These are phyloP conservation scores for Anacardium occidentale DNA, from an alignment of 345 rosid genomes.

Conservation along the genomic window DNA sequence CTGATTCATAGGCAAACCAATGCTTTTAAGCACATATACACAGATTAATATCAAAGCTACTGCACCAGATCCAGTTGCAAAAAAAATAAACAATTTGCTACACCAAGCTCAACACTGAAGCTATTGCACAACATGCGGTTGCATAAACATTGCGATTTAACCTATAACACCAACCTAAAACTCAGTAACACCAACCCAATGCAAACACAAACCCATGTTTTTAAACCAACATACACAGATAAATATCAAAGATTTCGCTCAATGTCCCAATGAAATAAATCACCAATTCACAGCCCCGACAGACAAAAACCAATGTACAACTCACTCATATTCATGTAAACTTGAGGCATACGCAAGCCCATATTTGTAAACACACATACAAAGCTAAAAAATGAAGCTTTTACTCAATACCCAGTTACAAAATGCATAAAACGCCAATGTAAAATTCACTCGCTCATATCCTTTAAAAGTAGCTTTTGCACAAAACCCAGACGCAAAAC, in stretches of 20 bases:
- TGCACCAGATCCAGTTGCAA: neutral
- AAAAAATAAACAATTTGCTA: no score
- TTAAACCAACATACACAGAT: neutral
- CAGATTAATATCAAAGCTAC: neutral
- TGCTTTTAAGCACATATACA: neutral
- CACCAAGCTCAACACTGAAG: neutral
- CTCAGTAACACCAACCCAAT: neutral
- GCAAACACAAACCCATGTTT: neutral
- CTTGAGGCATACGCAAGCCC: neutral
- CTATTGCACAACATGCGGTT: neutral
- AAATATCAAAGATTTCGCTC: neutral
- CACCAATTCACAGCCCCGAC: no score
- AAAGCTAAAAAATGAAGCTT: neutral
- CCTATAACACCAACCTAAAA: neutral
- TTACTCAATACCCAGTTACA: neutral
- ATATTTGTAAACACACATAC: neutral
- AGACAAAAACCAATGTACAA: no score
- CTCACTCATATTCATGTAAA: no score
- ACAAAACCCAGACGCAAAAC: conserved; percentile 11
- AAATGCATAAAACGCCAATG: neutral
- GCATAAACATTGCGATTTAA: neutral
- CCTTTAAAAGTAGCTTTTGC: neutral
- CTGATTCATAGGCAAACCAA: conserved; percentile 11
- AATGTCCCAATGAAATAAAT: no score
- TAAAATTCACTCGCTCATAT: neutral